Evolutionary conservation across 1,284 basidiomycete genomes (phyloP), one percentile per base, ranked within the genome.

Genomic region (Bjerkandera adusta): DNA sequence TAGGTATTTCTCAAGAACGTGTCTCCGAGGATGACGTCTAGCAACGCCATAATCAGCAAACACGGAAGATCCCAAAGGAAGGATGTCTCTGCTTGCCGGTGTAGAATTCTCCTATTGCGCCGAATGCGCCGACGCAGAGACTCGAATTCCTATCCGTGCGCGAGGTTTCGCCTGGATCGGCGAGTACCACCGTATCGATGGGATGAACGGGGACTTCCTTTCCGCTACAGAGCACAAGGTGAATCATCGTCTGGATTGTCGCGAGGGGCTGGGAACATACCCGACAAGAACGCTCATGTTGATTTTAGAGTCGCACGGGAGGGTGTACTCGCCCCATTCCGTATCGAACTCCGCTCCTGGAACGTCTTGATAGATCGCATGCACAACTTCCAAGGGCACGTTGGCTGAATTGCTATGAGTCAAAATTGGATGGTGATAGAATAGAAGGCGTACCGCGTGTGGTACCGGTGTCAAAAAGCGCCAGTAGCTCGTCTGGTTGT

Each of bases 1-100:
- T 59, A 59, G 3, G 48, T 45, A 44, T 58, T 59, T 11, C 55
- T 46, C 32, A 57, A 25, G 50, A 59, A 59, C 0, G 48, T 46
- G 29, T 50, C 50, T 3, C 58, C 58, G 21, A 59, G 43, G 5
- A 55, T 37, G 12, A 49, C 43, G 22, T 47, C 45, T 37, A 16
- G 8, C 11, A 36, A 3, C 27, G 8, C 13, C 27, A 38, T 18
- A 11, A 18, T 16, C 33, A n/a, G 41, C 16, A 15, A 11, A 27
- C 8, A 5, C 24, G 12, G 15, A 13, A 1, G 4, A 18, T 6
- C 39, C 8, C 3, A 8, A 16, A 10, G 34, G 10, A 15, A 13
- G 21, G 34, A 36, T 6, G 10, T 10, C 4, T 15, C 16, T 18
- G 18, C 39, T 15, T 12, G 32, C 39, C 39, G 30, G 26, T 26